Conservation (phyloP, 495 filamentous ascomycete species). For the Tuber aestivum region DNA sequence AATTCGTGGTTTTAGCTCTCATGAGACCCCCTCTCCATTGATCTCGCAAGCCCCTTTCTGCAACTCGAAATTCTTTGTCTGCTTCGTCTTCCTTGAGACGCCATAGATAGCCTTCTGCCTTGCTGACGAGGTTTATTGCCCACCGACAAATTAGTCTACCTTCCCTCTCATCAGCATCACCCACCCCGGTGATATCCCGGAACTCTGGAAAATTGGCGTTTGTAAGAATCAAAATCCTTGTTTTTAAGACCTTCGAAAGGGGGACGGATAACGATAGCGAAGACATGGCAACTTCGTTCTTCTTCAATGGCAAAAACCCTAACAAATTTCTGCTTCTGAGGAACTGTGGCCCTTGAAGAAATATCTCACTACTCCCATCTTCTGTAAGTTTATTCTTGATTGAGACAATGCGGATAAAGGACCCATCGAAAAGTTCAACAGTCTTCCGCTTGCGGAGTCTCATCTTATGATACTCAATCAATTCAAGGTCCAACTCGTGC, state of each 20-base stretch:
- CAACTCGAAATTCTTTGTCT: conserved; percentile 30
- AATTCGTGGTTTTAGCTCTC: conserved; percentile 3
- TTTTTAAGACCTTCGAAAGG: conserved; percentile 20
- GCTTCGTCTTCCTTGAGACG: conserved; percentile 37
- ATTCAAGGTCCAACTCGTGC: conserved; percentile 25
- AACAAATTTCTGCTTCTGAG: conserved; percentile 30
- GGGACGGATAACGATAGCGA: conserved; percentile 20
- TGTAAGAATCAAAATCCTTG: conserved; percentile 37
- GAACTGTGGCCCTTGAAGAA: conserved; percentile 28
- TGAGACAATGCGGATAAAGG: conserved; percentile 34
- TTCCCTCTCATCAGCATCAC: conserved; percentile 21
- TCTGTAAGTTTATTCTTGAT: conserved; percentile 31
- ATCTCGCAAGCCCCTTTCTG: conserved; percentile 28
- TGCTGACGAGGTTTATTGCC: conserved; percentile 25
- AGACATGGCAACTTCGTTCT: conserved; percentile 39
- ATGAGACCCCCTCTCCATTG: conserved; percentile 31
- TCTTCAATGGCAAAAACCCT: conserved; percentile 28
- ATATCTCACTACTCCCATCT: conserved; percentile 14
- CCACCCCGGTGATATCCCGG: conserved; percentile 16
- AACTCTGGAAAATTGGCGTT: conserved; percentile 38
- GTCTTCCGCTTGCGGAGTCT: conserved; percentile 28
- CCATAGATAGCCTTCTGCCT: conserved; percentile 33
- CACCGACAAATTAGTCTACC: conserved; percentile 37
- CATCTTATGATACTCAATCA: conserved; percentile 20
- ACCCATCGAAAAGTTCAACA: conserved; percentile 37